Evolutionary conservation across 1,139 yeast genomes (phyloP), one percentile per base, ranked within the genome.

Genomic region (Kurtzmaniella quercitrusa): DNA sequence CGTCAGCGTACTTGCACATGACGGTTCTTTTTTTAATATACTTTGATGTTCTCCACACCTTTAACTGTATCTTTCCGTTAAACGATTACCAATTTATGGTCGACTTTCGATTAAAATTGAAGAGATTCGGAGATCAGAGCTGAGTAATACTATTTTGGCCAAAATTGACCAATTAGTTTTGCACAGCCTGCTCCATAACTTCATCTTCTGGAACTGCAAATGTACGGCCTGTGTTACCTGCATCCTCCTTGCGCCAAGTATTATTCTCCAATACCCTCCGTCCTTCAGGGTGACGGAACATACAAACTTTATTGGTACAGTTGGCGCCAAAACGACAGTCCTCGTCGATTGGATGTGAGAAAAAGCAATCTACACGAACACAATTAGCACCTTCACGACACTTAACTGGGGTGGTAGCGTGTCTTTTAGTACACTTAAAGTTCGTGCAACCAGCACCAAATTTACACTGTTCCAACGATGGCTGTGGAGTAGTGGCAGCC

Each of bases 331-430:
- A 88, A 53, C 86, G 84, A 67, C 97, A 88, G 42, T 76, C 82
- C 56, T 85, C 91, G 49, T 74, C 73, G 39, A 86, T 66, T 37
- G 95, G 95, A 62, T 88, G 97, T 18, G 84, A 75, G 61, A 87
- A 88, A 40, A 78, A 73, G 66, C 97, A 88, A 61, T 88, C 94
- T 41, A 80, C 70, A 62, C 95, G 80, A 22, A 78, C 74, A 66
- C 97, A 88, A 40, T 72, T 72, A 16, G 78, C 76, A 30, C 96
- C 96, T 38, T 82, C 86, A 59, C 95, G 87, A 61, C 97, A 88
- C 47, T 85, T 67, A 28, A 82, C 79, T 15, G 77, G 70, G 12
- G 87, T 73, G 15, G 80, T 75, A 1, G 96, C 95, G 61, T 88
- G 97, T 64, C 97, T 79, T 62, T 79, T 85, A 46, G 85, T 85